Evolutionary conservation across 441 rosid species (phyloP).

Genomic region (Capsella rubella): DNA sequence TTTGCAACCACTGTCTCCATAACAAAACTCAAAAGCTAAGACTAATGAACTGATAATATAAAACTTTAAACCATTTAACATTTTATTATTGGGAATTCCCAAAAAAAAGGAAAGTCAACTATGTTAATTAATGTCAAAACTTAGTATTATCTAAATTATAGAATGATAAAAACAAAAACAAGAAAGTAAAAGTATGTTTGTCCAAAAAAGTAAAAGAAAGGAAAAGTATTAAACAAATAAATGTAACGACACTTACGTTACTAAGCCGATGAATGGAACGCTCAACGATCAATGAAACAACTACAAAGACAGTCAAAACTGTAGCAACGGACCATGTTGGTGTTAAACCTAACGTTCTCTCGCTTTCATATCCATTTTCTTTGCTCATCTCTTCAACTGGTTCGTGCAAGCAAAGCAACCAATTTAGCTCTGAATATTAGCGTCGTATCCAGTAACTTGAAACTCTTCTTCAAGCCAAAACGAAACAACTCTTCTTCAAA

Average conservation of each 20-base stretch:
- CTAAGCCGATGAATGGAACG: conserved; percentile 84
- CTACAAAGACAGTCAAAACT: conserved; percentile 79
- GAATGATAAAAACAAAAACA: not conserved
- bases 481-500: not conserved
- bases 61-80: not conserved
- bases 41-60: not conserved
- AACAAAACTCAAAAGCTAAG: conserved; percentile 16
- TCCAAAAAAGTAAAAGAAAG: not conserved
- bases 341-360: conserved; percentile 77
- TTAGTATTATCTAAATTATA: not conserved
- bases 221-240: not conserved
- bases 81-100: not conserved
- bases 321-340: conserved; percentile 99
- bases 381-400: conserved; percentile 31
- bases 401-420: conserved; percentile 2
- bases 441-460: too few relatives aligned
- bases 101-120: not conserved
- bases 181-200: not conserved
- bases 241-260: conserved; percentile 56
- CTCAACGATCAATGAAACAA: conserved; percentile 84
- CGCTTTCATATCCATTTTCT: conserved; percentile 25
- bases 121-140: not conserved
- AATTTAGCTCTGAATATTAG: not conserved
- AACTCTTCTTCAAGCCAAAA: too few relatives aligned
- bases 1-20: conserved; percentile 74